Conservation (phyloP, 2,329 filamentous ascomycete genomes). For the Emmonsiellopsis sp. region DNA sequence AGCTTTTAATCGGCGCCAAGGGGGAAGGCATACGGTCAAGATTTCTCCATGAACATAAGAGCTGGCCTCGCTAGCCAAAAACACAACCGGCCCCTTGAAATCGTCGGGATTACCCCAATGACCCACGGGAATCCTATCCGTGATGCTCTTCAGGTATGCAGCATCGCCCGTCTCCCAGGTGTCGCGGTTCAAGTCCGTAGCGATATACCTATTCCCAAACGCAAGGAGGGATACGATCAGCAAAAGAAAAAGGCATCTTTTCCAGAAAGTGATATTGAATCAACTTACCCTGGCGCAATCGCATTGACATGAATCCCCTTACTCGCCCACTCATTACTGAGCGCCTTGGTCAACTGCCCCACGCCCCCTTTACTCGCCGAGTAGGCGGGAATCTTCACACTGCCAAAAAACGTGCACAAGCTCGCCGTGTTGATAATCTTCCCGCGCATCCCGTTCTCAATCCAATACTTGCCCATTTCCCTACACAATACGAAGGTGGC, state of each 20-base stretch:
- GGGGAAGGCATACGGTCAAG: constrained; percentile 2
- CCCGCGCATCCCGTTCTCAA: constrained; percentile 52
- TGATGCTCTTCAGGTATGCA: constrained; percentile 5
- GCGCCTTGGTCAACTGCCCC: constrained; percentile 71
- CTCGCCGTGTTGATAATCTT: constrained; percentile 73
- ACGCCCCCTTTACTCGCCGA: constrained; percentile 79
- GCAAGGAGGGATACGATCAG: neutral
- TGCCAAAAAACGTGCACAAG: constrained; percentile 74
- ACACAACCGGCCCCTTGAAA: constrained; percentile 9
- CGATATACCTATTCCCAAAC: constrained; percentile 37
- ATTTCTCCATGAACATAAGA: constrained; percentile 43
- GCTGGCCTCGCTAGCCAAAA: constrained; percentile 12
- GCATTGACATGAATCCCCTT: constrained; percentile 76
- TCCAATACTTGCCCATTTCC: constrained; percentile 71
- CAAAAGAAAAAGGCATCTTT: neutral
- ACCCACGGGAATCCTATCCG: constrained; percentile 7
- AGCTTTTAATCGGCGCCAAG: neutral
- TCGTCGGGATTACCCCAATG: constrained; percentile 12
- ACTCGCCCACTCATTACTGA: constrained; percentile 74
- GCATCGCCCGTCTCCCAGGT: neutral
- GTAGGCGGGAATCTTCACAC: constrained; percentile 79
- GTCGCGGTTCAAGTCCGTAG: constrained; percentile 7
- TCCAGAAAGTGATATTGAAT: neutral
- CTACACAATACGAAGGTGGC: constrained; percentile 70
- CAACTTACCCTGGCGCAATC: constrained; percentile 68